Percentiles rank a stretch among this genome's conserved stretches.
Evolutionary conservation across 2,329 filamentous ascomycete species (phyloP).

Genomic region (Pyricularia sp.): DNA sequence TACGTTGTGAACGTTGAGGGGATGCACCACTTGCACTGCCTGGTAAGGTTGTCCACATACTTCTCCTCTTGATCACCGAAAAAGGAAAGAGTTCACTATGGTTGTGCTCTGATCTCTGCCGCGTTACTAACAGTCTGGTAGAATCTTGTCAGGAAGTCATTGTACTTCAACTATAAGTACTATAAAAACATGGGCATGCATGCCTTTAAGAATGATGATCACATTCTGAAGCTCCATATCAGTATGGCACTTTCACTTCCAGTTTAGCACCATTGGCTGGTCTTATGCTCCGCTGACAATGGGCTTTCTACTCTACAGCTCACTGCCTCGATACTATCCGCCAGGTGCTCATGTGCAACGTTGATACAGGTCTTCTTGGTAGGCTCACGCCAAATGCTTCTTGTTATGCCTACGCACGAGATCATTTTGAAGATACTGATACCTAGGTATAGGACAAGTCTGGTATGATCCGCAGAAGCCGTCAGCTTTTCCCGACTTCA

Average conservation of each 20-base stretch:
- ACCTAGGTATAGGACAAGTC: slow-evolving; percentile 32
- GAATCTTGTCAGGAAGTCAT: slow-evolving; percentile 48
- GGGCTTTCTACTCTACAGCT: slow-evolving; percentile 20
- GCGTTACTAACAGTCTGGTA: slow-evolving; percentile 10
- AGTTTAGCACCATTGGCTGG: not conserved
- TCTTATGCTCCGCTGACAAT: not conserved
- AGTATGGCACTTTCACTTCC: slow-evolving; percentile 28
- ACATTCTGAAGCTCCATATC: slow-evolving; percentile 45
- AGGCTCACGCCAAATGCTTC: not conserved
- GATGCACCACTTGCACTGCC: slow-evolving; percentile 47
- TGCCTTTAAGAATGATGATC: slow-evolving; percentile 45
- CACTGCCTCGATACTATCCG: slow-evolving; percentile 54
- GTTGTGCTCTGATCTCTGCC: not conserved
- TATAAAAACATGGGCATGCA: slow-evolving; percentile 40
- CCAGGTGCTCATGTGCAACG: slow-evolving; percentile 54
- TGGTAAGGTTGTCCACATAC: slow-evolving; percentile 27
- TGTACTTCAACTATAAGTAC: slow-evolving; percentile 51
- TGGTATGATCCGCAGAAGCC: slow-evolving; percentile 40
- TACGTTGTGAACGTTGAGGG: slow-evolving; percentile 49
- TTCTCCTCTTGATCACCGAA: not conserved
- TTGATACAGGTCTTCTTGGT: slow-evolving; percentile 47
- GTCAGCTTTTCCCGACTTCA: slow-evolving; percentile 50
- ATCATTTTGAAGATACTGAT: not conserved
- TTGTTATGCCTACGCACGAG: not conserved
- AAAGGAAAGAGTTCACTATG: not conserved